Percentiles rank a stretch among this genome's conserved stretches.
Conservation (phyloP, 2,329 filamentous ascomycete genomes). For the Pseudocercospora macadamiae region DNA sequence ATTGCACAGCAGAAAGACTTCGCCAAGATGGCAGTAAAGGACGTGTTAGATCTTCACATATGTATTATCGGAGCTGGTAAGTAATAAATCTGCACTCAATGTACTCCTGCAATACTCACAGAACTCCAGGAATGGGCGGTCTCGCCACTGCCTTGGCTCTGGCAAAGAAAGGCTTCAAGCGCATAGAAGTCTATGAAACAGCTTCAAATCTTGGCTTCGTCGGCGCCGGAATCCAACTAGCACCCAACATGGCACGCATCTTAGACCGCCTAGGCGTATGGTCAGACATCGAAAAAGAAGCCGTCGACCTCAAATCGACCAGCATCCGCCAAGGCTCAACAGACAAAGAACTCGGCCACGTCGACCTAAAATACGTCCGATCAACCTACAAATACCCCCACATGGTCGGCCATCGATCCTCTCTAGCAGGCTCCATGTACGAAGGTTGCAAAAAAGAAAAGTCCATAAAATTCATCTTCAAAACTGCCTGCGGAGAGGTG, state of each 20-base stretch:
- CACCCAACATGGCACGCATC: conserved; percentile 79
- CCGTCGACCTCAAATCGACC: conserved; percentile 70
- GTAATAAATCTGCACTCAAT: not conserved
- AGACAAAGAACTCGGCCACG: conserved; percentile 70
- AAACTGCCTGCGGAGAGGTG: conserved; percentile 59
- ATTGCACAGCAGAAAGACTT: not conserved
- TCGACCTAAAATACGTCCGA: conserved; percentile 68
- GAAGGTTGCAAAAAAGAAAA: conserved; percentile 68
- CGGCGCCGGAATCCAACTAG: conserved; percentile 81
- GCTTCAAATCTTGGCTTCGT: conserved; percentile 77
- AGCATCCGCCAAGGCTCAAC: conserved; percentile 74
- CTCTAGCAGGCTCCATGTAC: conserved; percentile 70
- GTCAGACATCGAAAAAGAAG: conserved; percentile 69
- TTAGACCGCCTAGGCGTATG: conserved; percentile 74
- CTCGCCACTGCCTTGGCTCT: conserved; percentile 72
- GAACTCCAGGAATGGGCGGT: conserved; percentile 71
- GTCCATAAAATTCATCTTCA: conserved; percentile 70
- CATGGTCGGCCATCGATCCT: conserved; percentile 77
- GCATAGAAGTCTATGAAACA: conserved; percentile 74
- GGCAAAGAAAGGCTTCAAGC: conserved; percentile 73
- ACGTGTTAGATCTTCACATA: conserved; percentile 39
- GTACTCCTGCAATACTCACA: not conserved
- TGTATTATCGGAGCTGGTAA: conserved; percentile 40
- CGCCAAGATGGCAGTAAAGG: conserved; percentile 34
- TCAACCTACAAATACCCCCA: conserved; percentile 73